These are phyloP conservation scores for Picea engelmannii DNA, from an alignment of 83 land plant species.

Conservation along the genomic window DNA sequence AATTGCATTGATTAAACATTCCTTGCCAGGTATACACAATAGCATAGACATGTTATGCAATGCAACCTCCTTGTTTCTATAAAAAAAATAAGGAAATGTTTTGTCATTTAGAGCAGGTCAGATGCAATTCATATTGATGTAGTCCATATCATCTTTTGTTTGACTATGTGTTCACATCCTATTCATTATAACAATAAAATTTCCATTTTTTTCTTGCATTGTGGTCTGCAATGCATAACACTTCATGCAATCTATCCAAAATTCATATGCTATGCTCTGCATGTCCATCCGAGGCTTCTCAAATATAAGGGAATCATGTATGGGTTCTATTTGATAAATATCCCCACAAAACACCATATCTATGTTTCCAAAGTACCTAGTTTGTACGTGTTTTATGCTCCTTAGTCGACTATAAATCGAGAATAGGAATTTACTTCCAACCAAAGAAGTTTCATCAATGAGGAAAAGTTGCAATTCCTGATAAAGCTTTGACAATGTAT, in stretches of 20 bases:
- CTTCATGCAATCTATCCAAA: no score
- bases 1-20: no score
- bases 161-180: no score
- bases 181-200: no score
- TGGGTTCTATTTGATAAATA: neutral
- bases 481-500: neutral
- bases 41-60: neutral
- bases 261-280: no score
- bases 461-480: neutral
- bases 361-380: neutral
- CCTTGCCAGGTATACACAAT: no score
- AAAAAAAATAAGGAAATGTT: neutral
- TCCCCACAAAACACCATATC: neutral
- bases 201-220: no score
- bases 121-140: no score
- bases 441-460: neutral
- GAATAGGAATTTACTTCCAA: neutral
- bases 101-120: neutral
- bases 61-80: neutral
- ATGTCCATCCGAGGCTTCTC: no score
- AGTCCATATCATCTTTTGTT: no score
- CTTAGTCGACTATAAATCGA: neutral
- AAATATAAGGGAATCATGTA: neutral
- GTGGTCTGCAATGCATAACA: no score
- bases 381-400: neutral